A percentile compares a stretch with the other conserved stretches of the same genome.
Conservation (phyloP, 352 stramenopile species). For the Pythium chondricola region DNA sequence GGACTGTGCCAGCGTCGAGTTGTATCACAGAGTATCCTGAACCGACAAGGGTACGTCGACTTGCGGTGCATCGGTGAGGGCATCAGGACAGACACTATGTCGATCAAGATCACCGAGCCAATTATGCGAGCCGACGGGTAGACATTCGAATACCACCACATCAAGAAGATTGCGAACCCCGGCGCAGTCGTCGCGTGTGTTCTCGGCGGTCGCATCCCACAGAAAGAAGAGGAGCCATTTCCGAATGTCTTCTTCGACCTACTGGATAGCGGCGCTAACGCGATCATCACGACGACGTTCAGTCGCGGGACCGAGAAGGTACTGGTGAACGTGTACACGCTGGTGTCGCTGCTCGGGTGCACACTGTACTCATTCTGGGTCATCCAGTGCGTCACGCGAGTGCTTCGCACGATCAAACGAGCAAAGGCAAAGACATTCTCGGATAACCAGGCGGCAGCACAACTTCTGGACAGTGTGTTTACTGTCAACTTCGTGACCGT, state of each 20-base stretch:
- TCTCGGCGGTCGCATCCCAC: conserved; percentile 10
- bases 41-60: conserved; percentile 12
- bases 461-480: conserved; percentile 9
- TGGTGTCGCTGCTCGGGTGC: conserved; percentile 15
- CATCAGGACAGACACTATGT: conserved; percentile 1
- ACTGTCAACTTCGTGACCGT: conserved; percentile 11
- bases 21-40: conserved; percentile 1
- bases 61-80: conserved; percentile 5
- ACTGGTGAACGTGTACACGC: conserved; percentile 15
- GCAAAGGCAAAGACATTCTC: not conserved
- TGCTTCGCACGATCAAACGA: not conserved
- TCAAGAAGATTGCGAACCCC: conserved; percentile 3
- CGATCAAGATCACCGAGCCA: conserved; percentile 1
- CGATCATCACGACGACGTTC: conserved; percentile 17
- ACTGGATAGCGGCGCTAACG: conserved; percentile 7
- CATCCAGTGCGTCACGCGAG: not conserved
- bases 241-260: conserved; percentile 15
- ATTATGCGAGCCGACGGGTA: not conserved
- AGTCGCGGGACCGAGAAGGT: conserved; percentile 13
- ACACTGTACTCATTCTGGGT: conserved; percentile 10
- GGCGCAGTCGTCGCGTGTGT: conserved; percentile 9
- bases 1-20: conserved; percentile 1
- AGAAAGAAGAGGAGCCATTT: conserved; percentile 8
- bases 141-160: conserved; percentile 3
- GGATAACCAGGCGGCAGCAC: not conserved